Conservation (phyloP, 139 green algal species). For the Edaphochlamys debaryana region DNA sequence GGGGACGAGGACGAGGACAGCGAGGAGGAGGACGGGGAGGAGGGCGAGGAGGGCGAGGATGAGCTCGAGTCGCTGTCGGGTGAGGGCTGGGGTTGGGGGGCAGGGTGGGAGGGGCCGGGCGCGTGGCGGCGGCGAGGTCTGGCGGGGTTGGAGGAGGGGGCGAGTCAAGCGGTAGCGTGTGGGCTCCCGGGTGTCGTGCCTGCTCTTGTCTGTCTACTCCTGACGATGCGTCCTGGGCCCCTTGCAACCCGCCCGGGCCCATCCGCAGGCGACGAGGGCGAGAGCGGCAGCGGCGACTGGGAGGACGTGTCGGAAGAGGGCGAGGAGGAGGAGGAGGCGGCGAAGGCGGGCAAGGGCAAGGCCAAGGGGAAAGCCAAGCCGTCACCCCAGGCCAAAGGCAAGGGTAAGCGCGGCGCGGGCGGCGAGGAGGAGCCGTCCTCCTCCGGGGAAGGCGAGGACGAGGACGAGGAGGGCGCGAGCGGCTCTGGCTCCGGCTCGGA, state of each 20-base stretch:
- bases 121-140: too few relatives aligned
- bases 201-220: too few relatives aligned
- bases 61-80: conserved; percentile 38
- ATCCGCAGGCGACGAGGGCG: conserved; percentile 20
- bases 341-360: neutral
- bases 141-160: too few relatives aligned
- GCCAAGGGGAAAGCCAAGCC: neutral
- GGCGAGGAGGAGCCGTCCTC: neutral
- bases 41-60: conserved; percentile 21
- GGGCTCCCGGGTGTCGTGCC: too few relatives aligned
- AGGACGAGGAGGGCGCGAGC: neutral
- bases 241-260: too few relatives aligned
- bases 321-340: neutral
- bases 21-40: neutral
- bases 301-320: conserved; percentile 35
- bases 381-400: neutral
- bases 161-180: too few relatives aligned
- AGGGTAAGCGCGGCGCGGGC: neutral
- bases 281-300: conserved; percentile 32
- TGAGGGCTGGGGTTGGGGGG: neutral
- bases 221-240: too few relatives aligned
- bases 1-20: conserved; percentile 45
- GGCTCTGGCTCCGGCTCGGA: neutral
- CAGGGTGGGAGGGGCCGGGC: too few relatives aligned
- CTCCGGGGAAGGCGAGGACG: neutral